phyloP scores from a whole-genome alignment of 495 filamentous ascomycete genomes.

The Xylaria acuta region DNA sequence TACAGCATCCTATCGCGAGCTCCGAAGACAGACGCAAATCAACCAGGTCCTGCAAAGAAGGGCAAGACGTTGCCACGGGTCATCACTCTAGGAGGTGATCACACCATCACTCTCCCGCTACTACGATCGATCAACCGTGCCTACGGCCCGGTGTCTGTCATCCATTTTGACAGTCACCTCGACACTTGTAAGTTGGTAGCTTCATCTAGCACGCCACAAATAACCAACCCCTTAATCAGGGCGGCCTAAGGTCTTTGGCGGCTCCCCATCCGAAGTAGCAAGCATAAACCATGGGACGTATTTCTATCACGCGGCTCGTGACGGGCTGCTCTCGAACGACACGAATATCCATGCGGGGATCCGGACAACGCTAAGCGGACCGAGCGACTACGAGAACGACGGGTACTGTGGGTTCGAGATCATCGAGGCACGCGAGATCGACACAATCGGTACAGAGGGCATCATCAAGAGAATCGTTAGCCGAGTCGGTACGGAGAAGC shows the following conservation, averaged over 20 bases:
- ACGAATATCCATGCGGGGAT: slow-evolving; percentile 79
- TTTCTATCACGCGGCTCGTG: slow-evolving; percentile 81
- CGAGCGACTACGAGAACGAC: slow-evolving; percentile 75
- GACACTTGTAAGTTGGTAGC: slow-evolving; percentile 78
- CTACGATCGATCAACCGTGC: slow-evolving; percentile 78
- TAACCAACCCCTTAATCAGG: slow-evolving; percentile 54
- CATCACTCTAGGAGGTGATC: slow-evolving; percentile 83
- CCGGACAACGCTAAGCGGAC: slow-evolving; percentile 73
- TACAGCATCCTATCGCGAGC: slow-evolving; percentile 56
- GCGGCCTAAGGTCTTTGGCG: slow-evolving; percentile 67
- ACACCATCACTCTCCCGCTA: slow-evolving; percentile 80
- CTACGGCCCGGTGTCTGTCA: slow-evolving; percentile 79
- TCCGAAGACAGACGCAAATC: slow-evolving; percentile 55
- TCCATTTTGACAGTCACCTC: slow-evolving; percentile 84
- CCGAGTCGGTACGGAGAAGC: slow-evolving; percentile 66
- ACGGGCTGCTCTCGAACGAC: slow-evolving; percentile 75
- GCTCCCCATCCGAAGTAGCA: slow-evolving; percentile 64
- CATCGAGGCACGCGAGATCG: slow-evolving; percentile 75
- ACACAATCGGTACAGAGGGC: slow-evolving; percentile 67
- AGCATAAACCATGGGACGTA: slow-evolving; percentile 84
- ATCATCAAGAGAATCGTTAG: slow-evolving; percentile 67
- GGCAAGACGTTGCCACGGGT: slow-evolving; percentile 64
- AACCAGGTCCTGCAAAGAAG: slow-evolving; percentile 55
- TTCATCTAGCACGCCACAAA: slow-evolving; percentile 30
- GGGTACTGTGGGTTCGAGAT: slow-evolving; percentile 72